A percentile compares a stretch with the other conserved stretches of the same genome.
Conservation (phyloP, 2,329 filamentous ascomycete species). For the Penicillium capsulatum region DNA sequence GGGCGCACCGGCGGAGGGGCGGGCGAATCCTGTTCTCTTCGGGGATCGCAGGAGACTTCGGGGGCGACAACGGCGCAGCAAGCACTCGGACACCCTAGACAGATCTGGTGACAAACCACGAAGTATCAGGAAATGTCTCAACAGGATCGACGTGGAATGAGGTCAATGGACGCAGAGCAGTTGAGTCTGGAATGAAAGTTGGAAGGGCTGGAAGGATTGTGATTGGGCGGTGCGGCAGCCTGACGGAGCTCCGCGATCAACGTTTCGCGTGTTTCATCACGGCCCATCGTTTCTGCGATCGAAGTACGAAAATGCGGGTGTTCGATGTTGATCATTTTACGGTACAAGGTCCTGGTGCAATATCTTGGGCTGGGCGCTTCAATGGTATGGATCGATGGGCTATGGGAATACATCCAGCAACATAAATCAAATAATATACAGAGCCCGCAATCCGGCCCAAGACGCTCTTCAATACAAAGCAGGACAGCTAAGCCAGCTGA, state of each 20-base stretch:
- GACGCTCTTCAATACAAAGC: too few relatives aligned
- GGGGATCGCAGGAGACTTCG: slow-evolving; percentile 5
- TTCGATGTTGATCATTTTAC: too few relatives aligned
- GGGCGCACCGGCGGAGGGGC: background rate
- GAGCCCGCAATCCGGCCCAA: slow-evolving; percentile 13
- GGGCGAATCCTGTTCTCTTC: slow-evolving; percentile 1
- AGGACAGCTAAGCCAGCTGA: too few relatives aligned
- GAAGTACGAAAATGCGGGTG: too few relatives aligned
- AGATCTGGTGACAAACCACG: background rate
- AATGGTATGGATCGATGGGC: slow-evolving; percentile 10
- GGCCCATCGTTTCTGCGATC: too few relatives aligned
- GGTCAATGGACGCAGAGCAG: slow-evolving; percentile 1
- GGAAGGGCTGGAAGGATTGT: slow-evolving; percentile 19
- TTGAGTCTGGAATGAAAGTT: slow-evolving; percentile 13
- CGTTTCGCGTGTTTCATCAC: slow-evolving; percentile 8
- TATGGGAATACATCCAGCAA: slow-evolving; percentile 18
- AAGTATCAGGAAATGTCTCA: background rate
- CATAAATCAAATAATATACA: slow-evolving; percentile 25
- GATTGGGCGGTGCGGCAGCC: slow-evolving; percentile 18
- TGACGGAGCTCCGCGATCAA: slow-evolving; percentile 15
- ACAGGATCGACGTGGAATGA: background rate
- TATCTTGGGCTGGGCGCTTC: too few relatives aligned
- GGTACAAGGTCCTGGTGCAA: too few relatives aligned
- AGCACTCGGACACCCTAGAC: too few relatives aligned
- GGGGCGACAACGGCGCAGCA: slow-evolving; percentile 1